Evolutionary conservation across 345 rosid genomes (phyloP).

Genomic region (Eucalyptus fibrosa): DNA sequence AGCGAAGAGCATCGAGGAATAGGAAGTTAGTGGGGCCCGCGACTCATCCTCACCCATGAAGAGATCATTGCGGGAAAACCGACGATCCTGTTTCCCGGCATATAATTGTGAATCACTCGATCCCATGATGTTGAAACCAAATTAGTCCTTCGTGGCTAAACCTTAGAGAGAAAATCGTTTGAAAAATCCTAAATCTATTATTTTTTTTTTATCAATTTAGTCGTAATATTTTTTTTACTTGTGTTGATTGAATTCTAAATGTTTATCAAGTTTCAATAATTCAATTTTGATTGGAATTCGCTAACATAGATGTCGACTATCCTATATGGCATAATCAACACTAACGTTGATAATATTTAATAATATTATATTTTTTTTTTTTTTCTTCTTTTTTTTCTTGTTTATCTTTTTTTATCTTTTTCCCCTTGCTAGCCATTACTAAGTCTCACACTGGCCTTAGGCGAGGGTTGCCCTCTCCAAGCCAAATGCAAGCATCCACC

Average conservation of each 20-base stretch:
- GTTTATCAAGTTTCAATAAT: too few species aligned
- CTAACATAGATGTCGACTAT: rapidly evolving
- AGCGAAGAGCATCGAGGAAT: not conserved
- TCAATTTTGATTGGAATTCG: too few species aligned
- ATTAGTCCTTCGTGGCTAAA: not conserved
- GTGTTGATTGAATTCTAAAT: too few species aligned
- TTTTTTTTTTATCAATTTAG: too few species aligned
- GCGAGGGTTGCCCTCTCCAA: too few species aligned
- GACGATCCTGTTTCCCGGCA: not conserved
- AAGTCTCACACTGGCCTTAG: rapidly evolving
- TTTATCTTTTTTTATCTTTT: too few species aligned
- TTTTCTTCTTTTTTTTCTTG: too few species aligned
- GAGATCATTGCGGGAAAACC: not conserved
- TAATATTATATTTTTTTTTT: rapidly evolving
- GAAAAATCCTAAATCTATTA: too few species aligned
- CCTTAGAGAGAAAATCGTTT: not conserved
- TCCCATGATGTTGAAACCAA: not conserved
- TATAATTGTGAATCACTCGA: not conserved
- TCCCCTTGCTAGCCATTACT: too few species aligned
- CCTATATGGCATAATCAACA: rapidly evolving
- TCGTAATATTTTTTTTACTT: too few species aligned
- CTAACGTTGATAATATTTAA: too few species aligned
- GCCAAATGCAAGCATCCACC: too few species aligned
- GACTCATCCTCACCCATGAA: not conserved
- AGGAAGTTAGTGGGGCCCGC: not conserved